phyloP scores from a whole-genome alignment of 345 rosid genomes.

The Mercurialis annua region DNA sequence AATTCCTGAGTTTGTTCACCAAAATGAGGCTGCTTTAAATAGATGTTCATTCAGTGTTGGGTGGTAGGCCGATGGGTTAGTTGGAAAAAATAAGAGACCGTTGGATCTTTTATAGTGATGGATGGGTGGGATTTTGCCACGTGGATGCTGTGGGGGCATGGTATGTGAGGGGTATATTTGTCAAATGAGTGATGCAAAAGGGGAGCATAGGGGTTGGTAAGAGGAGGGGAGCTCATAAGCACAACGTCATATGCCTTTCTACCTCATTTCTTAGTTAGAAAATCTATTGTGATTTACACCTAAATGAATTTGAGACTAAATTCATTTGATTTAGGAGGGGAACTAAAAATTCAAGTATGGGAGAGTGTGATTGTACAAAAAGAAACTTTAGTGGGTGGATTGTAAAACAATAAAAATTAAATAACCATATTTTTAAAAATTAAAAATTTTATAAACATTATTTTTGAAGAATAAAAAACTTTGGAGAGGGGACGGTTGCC shows the following conservation, averaged over 20 bases:
- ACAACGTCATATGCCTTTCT: not conserved
- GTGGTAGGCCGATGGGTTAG: constrained; percentile 39
- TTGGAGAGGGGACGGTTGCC: too few relatives aligned
- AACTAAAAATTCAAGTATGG: too few relatives aligned
- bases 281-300: too few relatives aligned
- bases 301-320: too few relatives aligned
- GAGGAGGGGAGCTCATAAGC: not conserved
- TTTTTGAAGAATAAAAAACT: too few relatives aligned
- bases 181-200: not conserved
- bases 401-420: too few relatives aligned
- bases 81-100: constrained; percentile 31
- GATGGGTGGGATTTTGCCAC: constrained; percentile 22
- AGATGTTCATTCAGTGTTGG: constrained; percentile 21
- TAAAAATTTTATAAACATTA: too few relatives aligned
- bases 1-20: constrained; percentile 20
- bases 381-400: too few relatives aligned
- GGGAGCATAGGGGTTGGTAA: constrained; percentile 6
- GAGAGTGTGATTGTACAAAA: too few relatives aligned
- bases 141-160: not conserved
- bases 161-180: not conserved
- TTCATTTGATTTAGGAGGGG: too few relatives aligned
- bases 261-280: too few relatives aligned
- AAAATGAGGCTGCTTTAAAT: constrained; percentile 23
- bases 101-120: constrained; percentile 14
- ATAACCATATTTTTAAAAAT: too few relatives aligned